Conservation (phyloP, 139 green algal species). For the Coelastrella sp. region DNA sequence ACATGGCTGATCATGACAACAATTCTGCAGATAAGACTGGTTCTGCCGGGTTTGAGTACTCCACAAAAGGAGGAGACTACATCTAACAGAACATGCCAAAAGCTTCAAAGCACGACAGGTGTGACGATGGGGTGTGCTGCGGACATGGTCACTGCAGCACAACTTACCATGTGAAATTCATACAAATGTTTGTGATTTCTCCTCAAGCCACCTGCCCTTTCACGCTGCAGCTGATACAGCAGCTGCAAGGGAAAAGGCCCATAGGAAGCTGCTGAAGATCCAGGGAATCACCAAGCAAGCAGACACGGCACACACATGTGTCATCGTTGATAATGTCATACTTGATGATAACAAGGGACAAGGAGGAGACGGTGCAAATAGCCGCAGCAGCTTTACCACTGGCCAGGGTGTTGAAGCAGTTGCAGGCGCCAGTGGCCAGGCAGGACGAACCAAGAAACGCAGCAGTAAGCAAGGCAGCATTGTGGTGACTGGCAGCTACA, state of each 20-base stretch:
- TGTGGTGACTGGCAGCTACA: background rate
- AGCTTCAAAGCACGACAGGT: background rate
- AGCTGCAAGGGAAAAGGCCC: constrained; percentile 23
- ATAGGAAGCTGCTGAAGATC: constrained; percentile 36
- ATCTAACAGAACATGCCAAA: background rate
- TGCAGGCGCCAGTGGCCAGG: background rate
- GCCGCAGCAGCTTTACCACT: background rate
- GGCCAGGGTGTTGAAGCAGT: background rate
- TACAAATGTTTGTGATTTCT: too few relatives aligned
- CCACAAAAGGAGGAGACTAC: constrained; percentile 1
- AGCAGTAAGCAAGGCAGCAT: background rate
- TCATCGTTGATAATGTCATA: constrained; percentile 18
- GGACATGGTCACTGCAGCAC: too few relatives aligned
- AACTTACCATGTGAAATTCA: too few relatives aligned
- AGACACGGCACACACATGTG: background rate
- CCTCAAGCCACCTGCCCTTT: background rate
- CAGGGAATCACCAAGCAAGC: constrained; percentile 17
- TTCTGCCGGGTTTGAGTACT: constrained; percentile 23
- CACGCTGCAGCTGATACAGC: constrained; percentile 13
- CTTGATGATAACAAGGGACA: background rate
- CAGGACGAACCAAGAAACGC: background rate
- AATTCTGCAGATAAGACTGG: constrained; percentile 25
- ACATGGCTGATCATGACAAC: background rate
- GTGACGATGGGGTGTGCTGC: background rate
- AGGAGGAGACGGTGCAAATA: background rate